phyloP scores from a whole-genome alignment of 257 asterid species.

The Scutellaria barbata region DNA sequence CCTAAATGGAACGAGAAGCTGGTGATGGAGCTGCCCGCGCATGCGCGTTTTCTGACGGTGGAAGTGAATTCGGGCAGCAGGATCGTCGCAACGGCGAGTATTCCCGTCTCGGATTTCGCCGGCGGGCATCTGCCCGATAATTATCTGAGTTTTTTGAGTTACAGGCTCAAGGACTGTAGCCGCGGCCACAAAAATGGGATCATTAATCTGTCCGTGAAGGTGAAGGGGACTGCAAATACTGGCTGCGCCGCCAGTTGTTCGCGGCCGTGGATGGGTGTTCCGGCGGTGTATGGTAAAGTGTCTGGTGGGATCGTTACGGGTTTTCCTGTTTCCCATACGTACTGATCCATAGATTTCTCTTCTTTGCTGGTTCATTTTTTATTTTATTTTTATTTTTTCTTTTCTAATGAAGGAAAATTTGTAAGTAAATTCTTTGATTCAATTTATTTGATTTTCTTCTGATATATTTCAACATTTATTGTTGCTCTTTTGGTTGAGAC shows the following conservation, averaged over 20 bases:
- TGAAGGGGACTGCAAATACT: conserved; percentile 36
- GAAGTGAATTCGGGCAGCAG: conserved; percentile 53
- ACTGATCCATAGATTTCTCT: conserved; percentile 9
- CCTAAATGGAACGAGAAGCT: conserved; percentile 76
- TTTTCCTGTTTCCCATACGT: conserved; percentile 53
- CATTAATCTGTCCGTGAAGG: conserved; percentile 66
- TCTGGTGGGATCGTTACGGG: conserved; percentile 51
- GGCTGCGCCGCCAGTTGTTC: conserved; percentile 42
- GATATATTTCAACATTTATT: background rate
- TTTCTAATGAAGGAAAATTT: background rate
- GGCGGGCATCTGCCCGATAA: conserved; percentile 68
- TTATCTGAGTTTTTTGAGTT: conserved; percentile 74
- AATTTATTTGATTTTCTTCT: no score
- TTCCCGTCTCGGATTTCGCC: conserved; percentile 71
- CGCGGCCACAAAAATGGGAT: conserved; percentile 75
- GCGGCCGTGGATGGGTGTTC: conserved; percentile 46
- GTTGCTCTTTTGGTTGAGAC: no score
- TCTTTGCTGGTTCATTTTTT: background rate
- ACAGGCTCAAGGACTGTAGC: conserved; percentile 57
- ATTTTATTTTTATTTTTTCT: no score
- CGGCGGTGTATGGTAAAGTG: conserved; percentile 28
- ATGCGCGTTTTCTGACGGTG: conserved; percentile 52
- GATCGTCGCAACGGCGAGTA: conserved; percentile 54
- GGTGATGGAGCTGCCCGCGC: conserved; percentile 56
- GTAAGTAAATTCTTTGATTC: background rate